phyloP scores from a whole-genome alignment of 768 basidiomycete genomes.

The Termitomyces sp. region DNA sequence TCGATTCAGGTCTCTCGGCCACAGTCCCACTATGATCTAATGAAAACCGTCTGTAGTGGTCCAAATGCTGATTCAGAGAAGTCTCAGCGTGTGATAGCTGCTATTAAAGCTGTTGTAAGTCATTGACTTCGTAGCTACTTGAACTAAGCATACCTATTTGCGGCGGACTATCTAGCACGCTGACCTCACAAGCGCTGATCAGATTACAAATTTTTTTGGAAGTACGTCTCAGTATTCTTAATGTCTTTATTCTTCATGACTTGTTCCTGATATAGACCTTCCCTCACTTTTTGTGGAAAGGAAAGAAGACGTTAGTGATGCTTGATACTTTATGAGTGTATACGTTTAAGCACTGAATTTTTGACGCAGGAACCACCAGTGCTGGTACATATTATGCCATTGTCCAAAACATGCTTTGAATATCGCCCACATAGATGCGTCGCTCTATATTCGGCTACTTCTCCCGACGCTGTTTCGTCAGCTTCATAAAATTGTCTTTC shows the following conservation, averaged over 20 bases:
- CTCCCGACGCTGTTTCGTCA: conserved; percentile 70
- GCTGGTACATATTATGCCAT: conserved; percentile 22
- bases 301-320: conserved; percentile 44
- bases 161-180: conserved; percentile 30
- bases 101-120: conserved; percentile 34
- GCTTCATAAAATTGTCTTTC: conserved; percentile 73
- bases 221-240: conserved; percentile 23
- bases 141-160: background rate
- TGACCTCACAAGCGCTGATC: conserved; percentile 49
- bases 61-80: conserved; percentile 39
- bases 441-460: conserved; percentile 82
- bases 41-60: conserved; percentile 37
- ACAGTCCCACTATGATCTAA: conserved; percentile 46
- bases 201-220: conserved; percentile 59
- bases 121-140: background rate
- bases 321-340: background rate
- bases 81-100: conserved; percentile 39
- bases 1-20: conserved; percentile 57
- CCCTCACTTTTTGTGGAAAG: conserved; percentile 57
- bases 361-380: conserved; percentile 24
- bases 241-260: conserved; percentile 10
- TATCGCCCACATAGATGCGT: conserved; percentile 41
- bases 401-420: background rate
- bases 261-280: conserved; percentile 32
- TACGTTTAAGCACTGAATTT: background rate